phyloP scores from a whole-genome alignment of 495 filamentous ascomycete genomes.

The Haplographium delicatum region DNA sequence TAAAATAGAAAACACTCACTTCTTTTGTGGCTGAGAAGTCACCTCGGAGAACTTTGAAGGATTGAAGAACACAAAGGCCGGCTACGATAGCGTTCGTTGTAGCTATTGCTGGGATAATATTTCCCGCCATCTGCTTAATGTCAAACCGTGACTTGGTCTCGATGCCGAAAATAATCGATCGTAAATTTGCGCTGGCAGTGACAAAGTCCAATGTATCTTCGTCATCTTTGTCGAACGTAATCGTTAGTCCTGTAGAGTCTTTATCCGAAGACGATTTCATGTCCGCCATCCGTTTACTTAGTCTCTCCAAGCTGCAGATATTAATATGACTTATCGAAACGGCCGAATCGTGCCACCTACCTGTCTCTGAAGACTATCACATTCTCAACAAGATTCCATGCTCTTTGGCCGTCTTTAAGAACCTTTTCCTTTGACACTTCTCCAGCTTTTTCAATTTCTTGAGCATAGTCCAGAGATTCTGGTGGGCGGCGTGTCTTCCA shows the following conservation, averaged over 20 bases:
- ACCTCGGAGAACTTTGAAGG: slow-evolving; percentile 81
- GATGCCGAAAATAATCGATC: slow-evolving; percentile 81
- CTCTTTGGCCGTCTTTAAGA: slow-evolving; percentile 61
- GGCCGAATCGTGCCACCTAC: slow-evolving; percentile 26
- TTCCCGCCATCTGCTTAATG: slow-evolving; percentile 98
- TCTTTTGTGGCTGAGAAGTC: slow-evolving; percentile 44
- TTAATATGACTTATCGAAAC: slow-evolving; percentile 11
- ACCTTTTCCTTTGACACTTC: slow-evolving; percentile 36
- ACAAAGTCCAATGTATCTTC: slow-evolving; percentile 95
- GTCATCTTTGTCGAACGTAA: slow-evolving; percentile 96
- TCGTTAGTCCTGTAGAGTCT: slow-evolving; percentile 50
- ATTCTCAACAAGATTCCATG: slow-evolving; percentile 81
- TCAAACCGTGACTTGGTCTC: slow-evolving; percentile 88
- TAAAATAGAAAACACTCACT: slow-evolving; percentile 1
- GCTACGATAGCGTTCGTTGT: slow-evolving; percentile 98
- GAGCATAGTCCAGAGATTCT: slow-evolving; percentile 61
- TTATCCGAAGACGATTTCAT: slow-evolving; percentile 47
- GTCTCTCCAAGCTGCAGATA: slow-evolving; percentile 54
- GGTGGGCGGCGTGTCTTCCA: slow-evolving; percentile 83
- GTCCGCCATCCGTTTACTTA: slow-evolving; percentile 66
- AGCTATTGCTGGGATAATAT: slow-evolving; percentile 97
- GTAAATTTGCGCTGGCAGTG: slow-evolving; percentile 79
- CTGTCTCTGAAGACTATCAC: slow-evolving; percentile 81
- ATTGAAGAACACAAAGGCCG: slow-evolving; percentile 85
- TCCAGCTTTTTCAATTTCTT: slow-evolving; percentile 37